Evolutionary conservation across 805 yeast genomes (phyloP), one percentile per base, ranked within the genome.

Genomic region (Candida silvicultrix): DNA sequence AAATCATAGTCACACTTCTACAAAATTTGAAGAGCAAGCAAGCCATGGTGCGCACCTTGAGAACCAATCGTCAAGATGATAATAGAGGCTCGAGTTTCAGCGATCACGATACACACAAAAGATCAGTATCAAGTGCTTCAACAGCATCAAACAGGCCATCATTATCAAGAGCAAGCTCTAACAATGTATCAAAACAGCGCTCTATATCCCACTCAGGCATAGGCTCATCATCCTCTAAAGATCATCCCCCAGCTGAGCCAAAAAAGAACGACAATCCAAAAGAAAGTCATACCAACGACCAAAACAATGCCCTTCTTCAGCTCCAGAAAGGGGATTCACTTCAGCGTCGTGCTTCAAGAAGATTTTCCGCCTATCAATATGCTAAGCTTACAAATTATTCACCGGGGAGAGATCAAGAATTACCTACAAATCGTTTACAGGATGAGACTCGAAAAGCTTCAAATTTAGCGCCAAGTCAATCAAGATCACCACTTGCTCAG

Each of bases 361-460:
- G 99, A 45, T 92, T 85, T 60, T 89, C 97, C 5, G 97, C 97
- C 0, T 92, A 90, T 50, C 98, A 92, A 58, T 83, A 83, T 65
- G 88, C 95, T 1, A 86, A 85, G 56, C 71, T 86, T 11, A 70
- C 87, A 0, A 79, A 75, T 49, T 67, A 67, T 48, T 60, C 75
- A 11, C 64, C 64, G 1, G 58, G 57, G 46, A 45, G 53, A 46
- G 57, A 53, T 48, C 61, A 57, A 31, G 61, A 59, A 22, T 49
- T 62, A 10, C 56, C 65, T 45, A 52, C 42, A 53, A 49, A 16
- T 48, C 57, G 11, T 38, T 55, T 6, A 32, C 53, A 14, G 60
- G 53, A 14, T 43, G 49, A 25, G 44, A 48, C 22, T 44, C 43
- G 23, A 8, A 34, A 34, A 7, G 21, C 21, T 2, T 18, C 37